A percentile compares a stretch with the other conserved stretches of the same genome.
Evolutionary conservation across 176 grass and related monocot species (phyloP).

Genomic region (Avena sativa): DNA sequence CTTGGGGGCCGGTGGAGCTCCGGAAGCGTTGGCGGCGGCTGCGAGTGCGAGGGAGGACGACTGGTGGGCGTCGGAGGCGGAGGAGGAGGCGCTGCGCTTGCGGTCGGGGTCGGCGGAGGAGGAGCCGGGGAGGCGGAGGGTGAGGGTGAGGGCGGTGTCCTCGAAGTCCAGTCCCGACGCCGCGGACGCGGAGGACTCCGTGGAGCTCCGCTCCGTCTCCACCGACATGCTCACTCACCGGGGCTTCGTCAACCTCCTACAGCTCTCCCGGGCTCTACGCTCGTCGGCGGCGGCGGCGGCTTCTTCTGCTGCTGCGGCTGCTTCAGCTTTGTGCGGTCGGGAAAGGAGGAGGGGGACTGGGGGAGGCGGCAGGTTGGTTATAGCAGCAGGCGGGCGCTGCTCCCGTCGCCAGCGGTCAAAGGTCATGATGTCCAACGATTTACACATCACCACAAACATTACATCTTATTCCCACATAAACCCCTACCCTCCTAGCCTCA

Average conservation of each 20-base stretch:
- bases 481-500: neutral
- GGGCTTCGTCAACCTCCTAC: neutral
- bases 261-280: neutral
- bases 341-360: neutral
- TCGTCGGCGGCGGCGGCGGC: neutral
- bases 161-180: slow-evolving; percentile 83
- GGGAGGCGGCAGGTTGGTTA: slow-evolving; percentile 47
- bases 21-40: slow-evolving; percentile 30
- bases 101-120: slow-evolving; percentile 17
- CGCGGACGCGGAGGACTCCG: slow-evolving; percentile 59
- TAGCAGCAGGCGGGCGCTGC: slow-evolving; percentile 1
- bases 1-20: slow-evolving; percentile 67
- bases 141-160: slow-evolving; percentile 89
- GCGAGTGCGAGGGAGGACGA: slow-evolving; percentile 36
- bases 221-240: slow-evolving; percentile 52
- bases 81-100: slow-evolving; percentile 30
- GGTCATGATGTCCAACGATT: neutral
- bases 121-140: slow-evolving; percentile 77
- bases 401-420: slow-evolving; percentile 24
- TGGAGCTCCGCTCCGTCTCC: slow-evolving; percentile 88
- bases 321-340: slow-evolving; percentile 5
- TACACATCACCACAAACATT: neutral
- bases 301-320: slow-evolving; percentile 5
- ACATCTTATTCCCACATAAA: neutral
- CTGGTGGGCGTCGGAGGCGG: slow-evolving; percentile 30